phyloP scores from a whole-genome alignment of 768 basidiomycete genomes.

The Rhodotorula toruloides region DNA sequence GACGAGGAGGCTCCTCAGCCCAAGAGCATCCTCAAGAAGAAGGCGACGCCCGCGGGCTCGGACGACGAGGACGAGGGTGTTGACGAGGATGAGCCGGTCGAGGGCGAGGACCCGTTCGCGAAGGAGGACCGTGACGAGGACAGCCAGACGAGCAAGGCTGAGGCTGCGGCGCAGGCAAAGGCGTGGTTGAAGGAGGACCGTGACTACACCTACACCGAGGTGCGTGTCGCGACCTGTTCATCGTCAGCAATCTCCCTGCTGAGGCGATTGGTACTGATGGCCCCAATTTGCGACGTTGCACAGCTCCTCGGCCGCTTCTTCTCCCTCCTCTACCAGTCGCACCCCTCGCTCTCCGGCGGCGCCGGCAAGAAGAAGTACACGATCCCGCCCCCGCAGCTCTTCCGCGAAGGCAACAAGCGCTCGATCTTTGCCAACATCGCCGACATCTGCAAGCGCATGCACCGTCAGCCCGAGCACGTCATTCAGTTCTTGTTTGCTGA shows the following conservation, averaged over 20 bases:
- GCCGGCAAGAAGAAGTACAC: slow-evolving; percentile 84
- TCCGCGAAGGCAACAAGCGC: slow-evolving; percentile 95
- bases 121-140: slow-evolving; percentile 31
- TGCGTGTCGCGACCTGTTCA: too few species aligned
- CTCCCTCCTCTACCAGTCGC: slow-evolving; percentile 80
- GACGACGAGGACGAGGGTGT: slow-evolving; percentile 37
- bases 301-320: slow-evolving; percentile 93
- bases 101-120: slow-evolving; percentile 43
- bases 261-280: too few species aligned
- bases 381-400: slow-evolving; percentile 88
- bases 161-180: slow-evolving; percentile 65
- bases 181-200: slow-evolving; percentile 80
- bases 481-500: slow-evolving; percentile 96
- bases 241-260: background rate
- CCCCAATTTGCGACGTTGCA: too few species aligned
- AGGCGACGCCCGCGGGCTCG: slow-evolving; percentile 53
- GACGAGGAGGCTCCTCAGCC: slow-evolving; percentile 54
- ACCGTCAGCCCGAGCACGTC: slow-evolving; percentile 93
- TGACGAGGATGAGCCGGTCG: slow-evolving; percentile 38
- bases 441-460: slow-evolving; percentile 98
- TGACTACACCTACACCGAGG: slow-evolving; percentile 94
- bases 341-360: slow-evolving; percentile 68
- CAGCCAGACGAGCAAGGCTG: slow-evolving; percentile 48
- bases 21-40: slow-evolving; percentile 54
- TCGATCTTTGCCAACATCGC: slow-evolving; percentile 92